These are phyloP conservation scores for Fusarium verrucosum DNA, from an alignment of 2,329 filamentous ascomycete species.

Conservation along the genomic window DNA sequence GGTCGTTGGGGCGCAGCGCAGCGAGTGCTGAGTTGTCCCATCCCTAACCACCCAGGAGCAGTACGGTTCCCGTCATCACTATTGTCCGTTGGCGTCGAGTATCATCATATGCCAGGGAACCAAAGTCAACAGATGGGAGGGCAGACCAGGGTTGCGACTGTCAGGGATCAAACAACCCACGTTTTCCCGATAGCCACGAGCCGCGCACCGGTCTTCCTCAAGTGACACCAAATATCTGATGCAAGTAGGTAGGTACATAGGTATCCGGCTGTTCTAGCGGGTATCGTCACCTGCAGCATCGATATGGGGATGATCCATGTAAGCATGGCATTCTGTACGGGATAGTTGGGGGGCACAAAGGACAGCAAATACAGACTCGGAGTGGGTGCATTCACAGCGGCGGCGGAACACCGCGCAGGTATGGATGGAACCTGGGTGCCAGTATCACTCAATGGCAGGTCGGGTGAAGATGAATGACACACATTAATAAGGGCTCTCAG, in stretches of 20 bases:
- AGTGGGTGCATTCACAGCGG: constrained; percentile 2
- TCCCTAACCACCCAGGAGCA: constrained; percentile 13
- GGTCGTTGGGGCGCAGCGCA: constrained; percentile 22
- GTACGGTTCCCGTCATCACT: background rate
- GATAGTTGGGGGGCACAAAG: background rate
- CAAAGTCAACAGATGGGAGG: constrained; percentile 29
- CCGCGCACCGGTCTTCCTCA: constrained; percentile 19
- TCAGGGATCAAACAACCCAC: constrained; percentile 36
- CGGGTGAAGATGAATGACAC: constrained; percentile 30
- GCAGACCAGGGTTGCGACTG: constrained; percentile 31
- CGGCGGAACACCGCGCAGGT: constrained; percentile 12
- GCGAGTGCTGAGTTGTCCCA: constrained; percentile 36
- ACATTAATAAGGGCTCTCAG: constrained; percentile 1
- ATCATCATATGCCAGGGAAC: constrained; percentile 21
- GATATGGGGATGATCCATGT: constrained; percentile 29
- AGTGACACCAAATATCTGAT: constrained; percentile 7
- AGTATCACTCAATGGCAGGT: background rate
- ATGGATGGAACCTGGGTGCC: background rate
- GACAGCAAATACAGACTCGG: constrained; percentile 1
- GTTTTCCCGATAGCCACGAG: constrained; percentile 34
- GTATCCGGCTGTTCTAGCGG: background rate
- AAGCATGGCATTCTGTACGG: constrained; percentile 5
- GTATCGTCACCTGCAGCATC: background rate
- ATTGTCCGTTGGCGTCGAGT: background rate
- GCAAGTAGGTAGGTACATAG: background rate